A percentile compares a stretch with the other conserved stretches of the same genome.
Conservation (phyloP, 139 green algal genomes). For the Choricystis sp. region DNA sequence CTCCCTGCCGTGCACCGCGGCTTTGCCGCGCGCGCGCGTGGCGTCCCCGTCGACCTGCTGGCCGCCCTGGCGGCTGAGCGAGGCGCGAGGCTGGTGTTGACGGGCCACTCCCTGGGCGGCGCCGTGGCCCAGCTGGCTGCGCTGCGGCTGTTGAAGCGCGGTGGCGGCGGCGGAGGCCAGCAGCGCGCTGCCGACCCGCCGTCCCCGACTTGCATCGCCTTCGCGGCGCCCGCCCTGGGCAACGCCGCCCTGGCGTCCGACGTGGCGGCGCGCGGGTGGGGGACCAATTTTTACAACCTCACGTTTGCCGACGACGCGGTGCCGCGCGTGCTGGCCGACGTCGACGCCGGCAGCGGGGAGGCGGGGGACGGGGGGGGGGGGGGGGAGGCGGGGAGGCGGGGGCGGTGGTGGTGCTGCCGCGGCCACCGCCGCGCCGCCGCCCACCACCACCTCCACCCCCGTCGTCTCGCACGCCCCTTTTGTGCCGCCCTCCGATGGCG, state of each 20-base stretch:
- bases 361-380: background rate
- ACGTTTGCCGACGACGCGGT: background rate
- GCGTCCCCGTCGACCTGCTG: background rate
- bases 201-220: background rate
- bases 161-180: background rate
- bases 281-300: background rate
- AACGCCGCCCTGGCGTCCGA: background rate
- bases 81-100: background rate
- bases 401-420: too few relatives aligned
- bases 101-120: slow-evolving; percentile 1
- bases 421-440: too few relatives aligned
- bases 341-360: background rate
- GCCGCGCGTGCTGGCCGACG: background rate
- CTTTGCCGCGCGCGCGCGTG: background rate
- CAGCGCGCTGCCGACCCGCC: too few relatives aligned
- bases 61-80: background rate
- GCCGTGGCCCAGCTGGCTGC: background rate
- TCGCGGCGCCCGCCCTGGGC: slow-evolving; percentile 2
- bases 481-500: background rate
- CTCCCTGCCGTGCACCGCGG: background rate
- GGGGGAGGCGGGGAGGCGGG: background rate
- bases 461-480: background rate
- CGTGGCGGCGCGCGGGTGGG: background rate
- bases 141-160: background rate
- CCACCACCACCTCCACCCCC: too few relatives aligned